These are phyloP conservation scores for Fistulina hepatica DNA, from an alignment of 1,284 basidiomycete species.

Conservation along the genomic window DNA sequence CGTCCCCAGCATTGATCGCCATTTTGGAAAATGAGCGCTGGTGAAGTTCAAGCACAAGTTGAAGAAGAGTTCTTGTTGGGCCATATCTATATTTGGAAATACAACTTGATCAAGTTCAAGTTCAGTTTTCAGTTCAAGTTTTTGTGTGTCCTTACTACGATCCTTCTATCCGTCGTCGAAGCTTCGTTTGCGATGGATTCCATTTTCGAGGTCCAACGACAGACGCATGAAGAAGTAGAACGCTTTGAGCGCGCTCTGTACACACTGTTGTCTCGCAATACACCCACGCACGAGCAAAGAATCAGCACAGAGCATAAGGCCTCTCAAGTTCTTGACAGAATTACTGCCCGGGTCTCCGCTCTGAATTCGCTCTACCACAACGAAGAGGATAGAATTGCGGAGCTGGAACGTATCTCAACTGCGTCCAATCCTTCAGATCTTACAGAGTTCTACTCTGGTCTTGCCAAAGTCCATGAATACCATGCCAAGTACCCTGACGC, in stretches of 20 bases:
- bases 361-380: constrained; percentile 70
- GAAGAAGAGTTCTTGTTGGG: too few species aligned
- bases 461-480: constrained; percentile 92
- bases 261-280: constrained; percentile 54
- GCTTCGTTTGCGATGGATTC: constrained; percentile 66
- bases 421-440: constrained; percentile 60
- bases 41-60: constrained; percentile 56
- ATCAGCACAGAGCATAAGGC: constrained; percentile 83
- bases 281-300: constrained; percentile 48
- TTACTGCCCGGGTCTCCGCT: constrained; percentile 57
- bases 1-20: constrained; percentile 69
- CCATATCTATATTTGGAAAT: too few species aligned
- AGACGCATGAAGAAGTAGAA: constrained; percentile 93
- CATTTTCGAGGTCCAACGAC: constrained; percentile 83
- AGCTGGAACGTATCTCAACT: constrained; percentile 51
- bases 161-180: neutral
- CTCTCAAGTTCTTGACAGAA: constrained; percentile 75
- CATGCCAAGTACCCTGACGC: constrained; percentile 91
- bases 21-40: constrained; percentile 37
- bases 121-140: constrained; percentile 10
- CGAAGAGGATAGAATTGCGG: constrained; percentile 49
- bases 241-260: constrained; percentile 72
- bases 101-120: constrained; percentile 5
- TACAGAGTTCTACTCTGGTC: constrained; percentile 87
- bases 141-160: constrained; percentile 3